Evolutionary conservation across 768 basidiomycete species (phyloP).

Genomic region (Phylloporus rhodoxanthus): DNA sequence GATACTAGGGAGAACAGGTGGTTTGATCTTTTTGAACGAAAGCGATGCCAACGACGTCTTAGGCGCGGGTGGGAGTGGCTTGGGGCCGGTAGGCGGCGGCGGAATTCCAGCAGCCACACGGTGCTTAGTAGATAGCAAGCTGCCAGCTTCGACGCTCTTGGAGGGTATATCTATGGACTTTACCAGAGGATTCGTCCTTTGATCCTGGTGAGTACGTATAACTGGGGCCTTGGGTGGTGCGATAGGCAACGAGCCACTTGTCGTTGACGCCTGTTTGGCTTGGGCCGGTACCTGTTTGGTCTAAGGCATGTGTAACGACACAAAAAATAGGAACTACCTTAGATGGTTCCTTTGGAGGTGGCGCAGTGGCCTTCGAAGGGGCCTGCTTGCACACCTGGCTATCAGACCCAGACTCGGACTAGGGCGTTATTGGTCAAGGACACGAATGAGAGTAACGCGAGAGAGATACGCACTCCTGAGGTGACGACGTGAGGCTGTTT

Average conservation of each 20-base stretch:
- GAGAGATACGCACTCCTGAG: constrained; percentile 12
- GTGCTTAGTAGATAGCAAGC: constrained; percentile 47
- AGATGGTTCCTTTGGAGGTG: background rate
- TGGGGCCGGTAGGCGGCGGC: constrained; percentile 32
- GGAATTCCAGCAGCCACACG: constrained; percentile 40
- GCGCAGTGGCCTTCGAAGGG: background rate
- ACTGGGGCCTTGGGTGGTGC: constrained; percentile 13
- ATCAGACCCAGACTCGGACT: constrained; percentile 19
- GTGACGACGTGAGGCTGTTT: constrained; percentile 2
- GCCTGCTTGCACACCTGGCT: constrained; percentile 1
- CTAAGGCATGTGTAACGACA: background rate
- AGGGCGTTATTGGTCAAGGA: background rate
- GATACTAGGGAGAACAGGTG: constrained; percentile 2
- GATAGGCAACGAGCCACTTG: constrained; percentile 1
- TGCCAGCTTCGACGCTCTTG: constrained; percentile 24
- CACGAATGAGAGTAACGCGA: background rate
- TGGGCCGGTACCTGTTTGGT: background rate
- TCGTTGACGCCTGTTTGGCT: constrained; percentile 4
- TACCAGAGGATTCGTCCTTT: constrained; percentile 27
- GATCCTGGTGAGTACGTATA: constrained; percentile 29
- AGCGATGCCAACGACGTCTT: constrained; percentile 29
- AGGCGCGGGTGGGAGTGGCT: constrained; percentile 22
- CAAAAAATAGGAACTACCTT: constrained; percentile 10
- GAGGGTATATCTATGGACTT: constrained; percentile 26
- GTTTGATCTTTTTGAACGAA: constrained; percentile 41